Evolutionary conservation across 106 monocot genomes (phyloP), one percentile per base, ranked within the genome.

Genomic region (Chionographis japonica): DNA sequence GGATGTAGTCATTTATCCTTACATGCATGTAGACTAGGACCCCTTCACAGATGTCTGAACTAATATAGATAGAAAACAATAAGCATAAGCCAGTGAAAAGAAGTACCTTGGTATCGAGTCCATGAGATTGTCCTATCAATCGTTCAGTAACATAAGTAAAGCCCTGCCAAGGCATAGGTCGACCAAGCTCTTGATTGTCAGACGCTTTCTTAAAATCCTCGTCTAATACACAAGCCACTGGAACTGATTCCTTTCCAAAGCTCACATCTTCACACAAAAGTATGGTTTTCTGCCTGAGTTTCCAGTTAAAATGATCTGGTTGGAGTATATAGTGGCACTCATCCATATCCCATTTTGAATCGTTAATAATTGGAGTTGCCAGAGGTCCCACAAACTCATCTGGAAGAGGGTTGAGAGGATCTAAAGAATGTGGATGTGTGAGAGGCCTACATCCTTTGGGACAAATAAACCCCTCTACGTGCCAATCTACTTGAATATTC

Each of bases 261-360:
- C 97, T 97, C 58, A 89, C 63, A 79, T 92, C 97, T 82, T 80
- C 77, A 75, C 92, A 92, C 38, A 92, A 70, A 76, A 89, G 38
- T 62, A 85, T 68, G 39, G 70, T 50, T 46, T 79, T 79, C 15
- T 54, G 50, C 18, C 42, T 68, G 12, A 68, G 58, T 51, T 77
- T 85, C 64, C 67, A 68, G n/a, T 62, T 75, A 59, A 85, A 86
- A 62, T 92, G 58, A 52, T 80, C 70, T 20, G 84, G 65, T 75
- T 72, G 67, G 19, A 92, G 73, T 16, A 97, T 60, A 67, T 72
- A 89, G 49, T 97, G 89, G 74, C 79, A 85, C 71, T 92, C 92
- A 71, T 89, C 93, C 77, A 86, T 86, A 46, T 79, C 81, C 81
- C 69, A 81, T 37, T 54, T 62, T 51, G 52, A 58, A 66, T 80